Conservation (phyloP, 805 yeast genomes). For the Candida endomychidarum region DNA sequence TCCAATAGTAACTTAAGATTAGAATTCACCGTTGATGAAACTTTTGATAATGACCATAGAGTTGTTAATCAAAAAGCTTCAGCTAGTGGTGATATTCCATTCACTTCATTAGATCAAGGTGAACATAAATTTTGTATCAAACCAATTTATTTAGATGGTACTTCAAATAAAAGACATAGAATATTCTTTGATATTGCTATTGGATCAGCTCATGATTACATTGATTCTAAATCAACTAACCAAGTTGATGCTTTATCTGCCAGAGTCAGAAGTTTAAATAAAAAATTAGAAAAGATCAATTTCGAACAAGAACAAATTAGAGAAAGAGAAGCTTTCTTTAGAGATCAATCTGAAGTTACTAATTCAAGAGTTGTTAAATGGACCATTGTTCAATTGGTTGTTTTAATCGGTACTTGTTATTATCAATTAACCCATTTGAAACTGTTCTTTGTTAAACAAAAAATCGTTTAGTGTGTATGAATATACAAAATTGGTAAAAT, state of each 20-base stretch:
- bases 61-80: conserved; percentile 67
- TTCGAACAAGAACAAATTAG: conserved; percentile 53
- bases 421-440: conserved; percentile 79
- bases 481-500: too few relatives aligned
- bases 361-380: conserved; percentile 71
- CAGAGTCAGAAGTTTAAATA: conserved; percentile 38
- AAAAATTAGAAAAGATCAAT: conserved; percentile 41
- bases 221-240: conserved; percentile 62
- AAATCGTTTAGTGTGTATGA: conserved; percentile 70
- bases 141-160: conserved; percentile 66
- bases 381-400: conserved; percentile 70
- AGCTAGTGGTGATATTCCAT: conserved; percentile 68
- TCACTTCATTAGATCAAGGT: conserved; percentile 80
- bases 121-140: conserved; percentile 79
- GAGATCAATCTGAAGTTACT: conserved; percentile 75
- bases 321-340: conserved; percentile 73
- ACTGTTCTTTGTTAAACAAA: conserved; percentile 83
- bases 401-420: conserved; percentile 65
- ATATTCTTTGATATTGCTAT: conserved; percentile 71
- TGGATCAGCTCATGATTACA: conserved; percentile 59
- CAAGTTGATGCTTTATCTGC: conserved; percentile 45
- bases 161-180: conserved; percentile 53
- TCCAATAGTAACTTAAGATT: conserved; percentile 58
- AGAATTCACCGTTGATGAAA: conserved; percentile 67
- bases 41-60: conserved; percentile 79